A percentile compares a stretch with the other conserved stretches of the same genome.
Conservation (phyloP, 75 land plant genomes). For the Selaginella moellendorffii region DNA sequence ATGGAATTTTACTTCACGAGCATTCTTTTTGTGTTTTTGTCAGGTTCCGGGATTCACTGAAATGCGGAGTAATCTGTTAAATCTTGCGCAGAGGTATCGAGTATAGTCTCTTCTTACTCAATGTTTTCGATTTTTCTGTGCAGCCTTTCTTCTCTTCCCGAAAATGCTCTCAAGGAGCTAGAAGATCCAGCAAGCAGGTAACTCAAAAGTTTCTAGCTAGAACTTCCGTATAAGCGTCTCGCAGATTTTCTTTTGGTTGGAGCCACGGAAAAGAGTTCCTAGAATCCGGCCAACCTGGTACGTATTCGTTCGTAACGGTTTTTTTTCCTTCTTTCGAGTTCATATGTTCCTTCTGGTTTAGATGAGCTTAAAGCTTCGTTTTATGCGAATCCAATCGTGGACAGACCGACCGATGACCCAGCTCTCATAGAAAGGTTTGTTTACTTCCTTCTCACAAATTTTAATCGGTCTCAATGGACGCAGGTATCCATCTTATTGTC, state of each 20-base stretch:
- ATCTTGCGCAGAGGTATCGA: conserved; percentile 55
- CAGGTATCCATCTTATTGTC: conserved; percentile 83
- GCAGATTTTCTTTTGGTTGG: conserved; percentile 92
- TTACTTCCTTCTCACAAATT: background rate
- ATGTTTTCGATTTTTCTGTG: conserved; percentile 8
- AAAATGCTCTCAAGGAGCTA: conserved; percentile 42
- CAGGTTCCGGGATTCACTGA: conserved; percentile 56
- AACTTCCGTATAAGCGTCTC: conserved; percentile 1
- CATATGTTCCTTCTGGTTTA: too few relatives aligned
- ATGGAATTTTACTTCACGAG: background rate
- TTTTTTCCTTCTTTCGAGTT: background rate
- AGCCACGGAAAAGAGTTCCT: conserved; percentile 94
- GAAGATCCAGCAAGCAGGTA: conserved; percentile 91
- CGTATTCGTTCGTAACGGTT: background rate
- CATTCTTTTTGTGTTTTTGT: conserved; percentile 1
- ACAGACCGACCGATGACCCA: conserved; percentile 53
- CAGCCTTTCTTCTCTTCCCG: conserved; percentile 73
- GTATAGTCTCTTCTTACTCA: background rate
- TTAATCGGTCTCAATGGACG: conserved; percentile 7
- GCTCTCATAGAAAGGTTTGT: conserved; percentile 45
- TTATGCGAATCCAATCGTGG: conserved; percentile 89
- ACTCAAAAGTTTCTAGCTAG: too few relatives aligned
- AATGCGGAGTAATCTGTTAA: conserved; percentile 45
- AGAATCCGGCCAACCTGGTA: conserved; percentile 87
- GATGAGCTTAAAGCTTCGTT: conserved; percentile 84